phyloP scores from a whole-genome alignment of 441 rosid genomes.

The Manihot esculenta region DNA sequence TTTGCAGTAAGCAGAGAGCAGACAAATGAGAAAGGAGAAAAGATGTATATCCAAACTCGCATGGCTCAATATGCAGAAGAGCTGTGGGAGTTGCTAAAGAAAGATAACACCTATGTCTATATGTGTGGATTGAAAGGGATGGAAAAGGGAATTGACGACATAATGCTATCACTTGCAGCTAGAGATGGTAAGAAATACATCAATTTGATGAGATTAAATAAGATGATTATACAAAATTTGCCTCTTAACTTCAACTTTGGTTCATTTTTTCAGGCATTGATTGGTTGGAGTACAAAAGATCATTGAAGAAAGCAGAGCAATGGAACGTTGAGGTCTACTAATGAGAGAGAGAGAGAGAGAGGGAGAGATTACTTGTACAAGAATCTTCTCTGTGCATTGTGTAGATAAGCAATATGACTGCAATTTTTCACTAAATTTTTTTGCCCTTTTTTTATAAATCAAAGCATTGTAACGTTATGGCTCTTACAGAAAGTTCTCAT shows the following conservation, averaged over 20 bases:
- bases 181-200: conserved; percentile 53
- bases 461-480: too few relatives aligned
- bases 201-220: not conserved
- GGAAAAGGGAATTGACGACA: conserved; percentile 95
- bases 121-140: conserved; percentile 96
- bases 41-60: conserved; percentile 95
- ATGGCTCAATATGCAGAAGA: conserved; percentile 92
- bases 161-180: conserved; percentile 80
- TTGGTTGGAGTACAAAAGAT: conserved; percentile 84
- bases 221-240: not conserved
- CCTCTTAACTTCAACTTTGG: not conserved
- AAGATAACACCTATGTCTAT: conserved; percentile 78
- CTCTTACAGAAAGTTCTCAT: too few relatives aligned
- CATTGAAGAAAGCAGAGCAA: conserved; percentile 84
- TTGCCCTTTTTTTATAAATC: too few relatives aligned
- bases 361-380: conserved; percentile 29
- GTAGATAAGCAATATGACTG: conserved; percentile 29
- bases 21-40: conserved; percentile 81
- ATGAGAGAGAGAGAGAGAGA: too few relatives aligned
- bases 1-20: conserved; percentile 95
- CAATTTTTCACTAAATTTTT: not conserved
- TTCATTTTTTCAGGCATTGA: conserved; percentile 59
- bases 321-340: conserved; percentile 97
- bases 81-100: conserved; percentile 87
- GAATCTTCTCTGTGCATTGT: conserved; percentile 16